phyloP scores from a whole-genome alignment of 1,284 basidiomycete species.

The Irpex sp. region DNA sequence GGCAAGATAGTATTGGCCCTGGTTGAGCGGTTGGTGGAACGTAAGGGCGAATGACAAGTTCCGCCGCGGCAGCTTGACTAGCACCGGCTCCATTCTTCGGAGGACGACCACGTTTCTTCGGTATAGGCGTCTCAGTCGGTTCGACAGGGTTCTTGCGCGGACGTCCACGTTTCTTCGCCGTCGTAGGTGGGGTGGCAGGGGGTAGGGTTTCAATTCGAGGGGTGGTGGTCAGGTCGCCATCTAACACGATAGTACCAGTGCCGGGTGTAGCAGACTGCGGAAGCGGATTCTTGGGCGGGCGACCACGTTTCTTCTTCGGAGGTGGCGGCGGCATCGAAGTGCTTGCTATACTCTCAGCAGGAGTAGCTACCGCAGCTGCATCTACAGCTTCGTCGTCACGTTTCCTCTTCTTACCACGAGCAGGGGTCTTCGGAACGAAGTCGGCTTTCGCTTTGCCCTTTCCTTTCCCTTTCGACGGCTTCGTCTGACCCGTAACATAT shows the following conservation, averaged over 20 bases:
- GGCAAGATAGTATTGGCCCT: background rate
- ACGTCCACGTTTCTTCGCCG: conserved; percentile 28
- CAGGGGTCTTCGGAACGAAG: conserved; percentile 1
- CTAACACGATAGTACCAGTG: conserved; percentile 1
- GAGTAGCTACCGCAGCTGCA: background rate
- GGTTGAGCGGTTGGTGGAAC: background rate
- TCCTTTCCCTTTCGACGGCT: conserved; percentile 5
- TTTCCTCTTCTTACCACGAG: conserved; percentile 27
- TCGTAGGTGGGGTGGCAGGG: background rate
- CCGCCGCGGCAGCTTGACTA: background rate
- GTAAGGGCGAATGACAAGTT: background rate
- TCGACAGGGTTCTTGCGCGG: conserved; percentile 22
- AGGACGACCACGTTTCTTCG: conserved; percentile 26
- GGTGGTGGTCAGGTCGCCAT: background rate
- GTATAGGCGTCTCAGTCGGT: background rate
- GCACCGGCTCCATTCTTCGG: conserved; percentile 25
- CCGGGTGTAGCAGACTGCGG: conserved; percentile 5
- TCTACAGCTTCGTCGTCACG: conserved; percentile 14
- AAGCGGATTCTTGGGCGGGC: conserved; percentile 29
- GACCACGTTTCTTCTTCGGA: conserved; percentile 34
- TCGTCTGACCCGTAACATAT: conserved; percentile 35
- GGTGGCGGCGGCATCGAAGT: conserved; percentile 22
- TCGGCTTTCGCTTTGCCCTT: conserved; percentile 13
- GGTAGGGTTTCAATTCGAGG: background rate
- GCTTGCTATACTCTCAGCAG: background rate